Base-by-base conservation (phyloP, 2,329 filamentous ascomycete genomes). In the Claviceps citrina region DNA sequence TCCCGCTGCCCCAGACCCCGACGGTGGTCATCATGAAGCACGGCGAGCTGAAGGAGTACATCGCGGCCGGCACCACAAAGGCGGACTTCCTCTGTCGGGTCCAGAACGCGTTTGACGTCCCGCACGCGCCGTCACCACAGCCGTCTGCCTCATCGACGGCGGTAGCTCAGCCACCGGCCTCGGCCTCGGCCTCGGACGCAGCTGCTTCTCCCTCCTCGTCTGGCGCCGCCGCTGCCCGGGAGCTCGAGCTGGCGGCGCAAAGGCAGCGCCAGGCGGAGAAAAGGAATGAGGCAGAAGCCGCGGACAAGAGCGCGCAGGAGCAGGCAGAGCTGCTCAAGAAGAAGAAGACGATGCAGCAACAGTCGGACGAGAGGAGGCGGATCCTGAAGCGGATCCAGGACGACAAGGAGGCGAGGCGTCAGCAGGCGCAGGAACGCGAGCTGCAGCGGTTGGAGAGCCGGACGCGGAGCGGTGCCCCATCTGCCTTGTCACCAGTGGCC, bases 1-100 rank as follows among this genome's bases (percentile, higher is more conserved):
- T 84, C 51, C 83, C 84, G 0, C 65, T 94, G n/a, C 71, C 75
- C 1, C 76, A 76, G 48, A 76, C 76, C n/a, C 87, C 89, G 0
- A 81, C 81, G 1, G 61, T 94, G 7, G 71, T 94, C 13, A 66
- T 93, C 16, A 87, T 94, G 49, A 76, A 78, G 53, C 81, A 85
- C 58, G 84, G 81, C 7, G 73, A 82, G 45, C 63, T 93, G 12
- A 78, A 81, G 52, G 80, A 89, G 56, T 86, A 87, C 55, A 68
- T 93, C 8, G 67, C 76, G 28, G 64, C 74, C 1, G 80, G 78
- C 7, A 68, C 73, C 7, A 60, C 65, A 12, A 78, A 73, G 52
- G 71, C 80, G 13, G 77, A 84, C 7, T 85, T 91, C 42, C 56
- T 76, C 36, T 65, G 63, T 12, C 56, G 62, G 13, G 40, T 63